Base-by-base conservation (phyloP, 108 stramenopile species). In the Mayamaea pseudoterrestris region DNA sequence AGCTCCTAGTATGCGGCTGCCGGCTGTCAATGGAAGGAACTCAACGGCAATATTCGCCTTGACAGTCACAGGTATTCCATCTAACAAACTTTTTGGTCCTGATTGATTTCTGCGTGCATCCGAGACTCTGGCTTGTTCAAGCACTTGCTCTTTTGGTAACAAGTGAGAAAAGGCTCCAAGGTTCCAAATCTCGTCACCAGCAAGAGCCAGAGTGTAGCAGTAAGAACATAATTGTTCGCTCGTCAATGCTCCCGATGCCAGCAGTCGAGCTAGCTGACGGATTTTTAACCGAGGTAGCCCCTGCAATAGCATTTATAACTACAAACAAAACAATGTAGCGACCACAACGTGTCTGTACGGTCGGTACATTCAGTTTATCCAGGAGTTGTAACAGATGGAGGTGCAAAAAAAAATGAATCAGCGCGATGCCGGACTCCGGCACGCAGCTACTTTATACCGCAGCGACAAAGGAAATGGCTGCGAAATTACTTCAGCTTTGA, bases 11-110 rank as follows among this genome's bases (percentile, higher is more conserved):
- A 94, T 83, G 6, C 48, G 40, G 32, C 94, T 95, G 22, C 69
- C 75, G 2, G 95, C 94, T 11, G 90, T 75, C 30, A 91, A 56
- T 13, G 79, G 82, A 32, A 60, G 35, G 6, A 57, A 60, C 7
- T 54, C 56, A 9, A 90, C 80, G 20, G 94, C 95, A 28, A 99
- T 54, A 69, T 94, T 97, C 20, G 91, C 83, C 58, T 99, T 99
- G 40, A 96, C 68, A 1, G 94, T 88, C 0, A 98, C 53, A 0
- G 95, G 96, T 35, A 99, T 71, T 20, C 98, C 98, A 53, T 83
- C 80, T 25, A 88, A 61, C 13, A 55, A 22, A 39, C 68, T 66
- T 29, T 61, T 58, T 20, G 63, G 31, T 28, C 53, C 39, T 12
- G 55, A 40, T 43, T 48, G 48, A 24, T 25, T 18, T 27, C 74